These are phyloP conservation scores for Botrytis fragariae DNA, from an alignment of 2,329 filamentous ascomycete species.

Conservation along the genomic window DNA sequence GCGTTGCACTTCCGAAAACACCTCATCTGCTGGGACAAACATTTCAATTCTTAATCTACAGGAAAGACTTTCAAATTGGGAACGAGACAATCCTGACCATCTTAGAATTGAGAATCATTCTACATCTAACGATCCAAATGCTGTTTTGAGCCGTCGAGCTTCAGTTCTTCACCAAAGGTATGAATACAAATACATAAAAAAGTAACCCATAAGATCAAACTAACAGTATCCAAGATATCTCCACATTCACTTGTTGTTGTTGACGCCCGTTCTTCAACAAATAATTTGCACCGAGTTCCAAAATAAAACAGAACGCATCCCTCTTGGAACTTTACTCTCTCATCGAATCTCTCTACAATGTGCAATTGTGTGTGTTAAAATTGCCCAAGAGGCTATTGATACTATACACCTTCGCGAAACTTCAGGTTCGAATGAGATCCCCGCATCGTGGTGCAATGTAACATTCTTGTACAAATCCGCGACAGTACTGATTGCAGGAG, in stretches of 20 bases:
- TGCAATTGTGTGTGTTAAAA: not conserved
- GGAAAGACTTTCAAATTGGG: not conserved
- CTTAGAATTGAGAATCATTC: not conserved
- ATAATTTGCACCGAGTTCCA: not conserved
- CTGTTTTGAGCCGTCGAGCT: not conserved
- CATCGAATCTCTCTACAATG: not conserved
- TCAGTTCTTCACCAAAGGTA: not conserved
- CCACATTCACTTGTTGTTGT: not conserved
- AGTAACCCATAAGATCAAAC: not conserved
- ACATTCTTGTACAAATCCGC: not conserved
- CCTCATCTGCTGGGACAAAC: not conserved
- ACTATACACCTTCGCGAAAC: not conserved
- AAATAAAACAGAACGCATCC: not conserved
- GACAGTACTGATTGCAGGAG: not conserved
- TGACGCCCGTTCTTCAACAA: not conserved
- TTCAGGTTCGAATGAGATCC: not conserved
- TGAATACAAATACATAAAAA: not conserved
- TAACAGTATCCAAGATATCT: not conserved
- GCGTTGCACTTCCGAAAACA: not conserved
- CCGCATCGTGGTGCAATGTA: not conserved
- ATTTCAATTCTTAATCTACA: not conserved
- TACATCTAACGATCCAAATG: not conserved
- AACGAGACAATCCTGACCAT: not conserved
- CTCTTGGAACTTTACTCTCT: not conserved
- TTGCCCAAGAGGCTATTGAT: not conserved